Conservation (phyloP, 441 rosid species). For the Capsella rubella region DNA sequence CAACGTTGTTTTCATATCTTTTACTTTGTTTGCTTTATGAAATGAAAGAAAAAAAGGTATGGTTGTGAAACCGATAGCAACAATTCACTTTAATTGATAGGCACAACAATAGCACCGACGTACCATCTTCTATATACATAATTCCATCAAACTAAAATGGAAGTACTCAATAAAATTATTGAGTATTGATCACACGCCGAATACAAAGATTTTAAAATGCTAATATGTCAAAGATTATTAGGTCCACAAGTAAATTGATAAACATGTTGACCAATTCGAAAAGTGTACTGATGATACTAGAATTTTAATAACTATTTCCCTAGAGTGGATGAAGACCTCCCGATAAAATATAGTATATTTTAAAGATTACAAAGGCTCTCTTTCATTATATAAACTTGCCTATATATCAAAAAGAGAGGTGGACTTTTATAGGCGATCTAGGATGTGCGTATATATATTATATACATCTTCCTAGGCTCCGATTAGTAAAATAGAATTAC, state of each 20-base stretch:
- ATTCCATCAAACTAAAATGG: neutral
- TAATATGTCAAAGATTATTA: slow-evolving; percentile 34
- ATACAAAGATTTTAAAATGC: neutral
- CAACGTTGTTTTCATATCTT: slow-evolving; percentile 30
- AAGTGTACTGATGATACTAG: slow-evolving; percentile 14
- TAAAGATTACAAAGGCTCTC: neutral
- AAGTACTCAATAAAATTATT: neutral
- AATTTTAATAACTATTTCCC: slow-evolving; percentile 2
- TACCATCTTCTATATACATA: slow-evolving; percentile 5
- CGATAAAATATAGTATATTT: neutral
- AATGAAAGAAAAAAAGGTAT: neutral
- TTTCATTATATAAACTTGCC: neutral
- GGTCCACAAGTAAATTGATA: slow-evolving; percentile 24
- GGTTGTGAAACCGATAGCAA: slow-evolving; percentile 28
- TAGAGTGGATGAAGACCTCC: slow-evolving; percentile 27
- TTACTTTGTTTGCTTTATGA: slow-evolving; percentile 30
- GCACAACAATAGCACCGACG: slow-evolving; percentile 34
- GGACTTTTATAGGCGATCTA: slow-evolving; percentile 12
- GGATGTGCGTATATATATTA: neutral
- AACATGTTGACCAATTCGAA: slow-evolving; percentile 35
- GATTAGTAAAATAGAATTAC: neutral
- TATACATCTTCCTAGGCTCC: neutral
- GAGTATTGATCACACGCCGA: neutral
- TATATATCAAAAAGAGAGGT: slow-evolving; percentile 13
- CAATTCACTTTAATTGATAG: slow-evolving; percentile 32